A percentile compares a stretch with the other conserved stretches of the same genome.
These are phyloP conservation scores for Penicillium fimorum DNA, from an alignment of 495 filamentous ascomycete genomes.

Conservation along the genomic window DNA sequence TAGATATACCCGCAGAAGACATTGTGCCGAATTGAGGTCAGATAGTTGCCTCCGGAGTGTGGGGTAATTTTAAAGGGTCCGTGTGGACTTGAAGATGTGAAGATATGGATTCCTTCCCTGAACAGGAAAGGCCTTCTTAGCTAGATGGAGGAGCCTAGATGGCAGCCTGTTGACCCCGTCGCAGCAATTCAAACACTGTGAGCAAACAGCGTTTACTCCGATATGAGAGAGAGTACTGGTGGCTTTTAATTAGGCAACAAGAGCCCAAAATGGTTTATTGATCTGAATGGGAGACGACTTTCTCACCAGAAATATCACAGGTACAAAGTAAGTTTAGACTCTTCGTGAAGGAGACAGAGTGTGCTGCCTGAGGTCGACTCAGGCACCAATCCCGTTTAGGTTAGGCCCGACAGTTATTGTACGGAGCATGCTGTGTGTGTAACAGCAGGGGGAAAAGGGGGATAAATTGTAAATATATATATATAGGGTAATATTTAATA, in stretches of 20 bases:
- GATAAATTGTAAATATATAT: not conserved
- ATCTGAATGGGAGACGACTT: not conserved
- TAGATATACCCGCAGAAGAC: conserved; percentile 24
- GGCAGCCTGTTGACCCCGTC: conserved; percentile 12
- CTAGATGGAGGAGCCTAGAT: conserved; percentile 9
- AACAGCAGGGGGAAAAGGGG: not conserved
- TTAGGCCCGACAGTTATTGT: not conserved
- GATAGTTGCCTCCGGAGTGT: not conserved
- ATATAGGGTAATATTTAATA: not conserved
- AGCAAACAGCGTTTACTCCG: not conserved
- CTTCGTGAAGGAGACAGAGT: conserved; percentile 6
- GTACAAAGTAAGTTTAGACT: conserved; percentile 4
- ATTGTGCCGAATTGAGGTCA: conserved; percentile 10
- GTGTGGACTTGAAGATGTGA: not conserved
- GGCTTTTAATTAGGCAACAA: not conserved
- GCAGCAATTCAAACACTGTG: not conserved
- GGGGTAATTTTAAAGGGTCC: not conserved
- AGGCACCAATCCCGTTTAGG: conserved; percentile 18
- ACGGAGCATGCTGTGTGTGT: not conserved
- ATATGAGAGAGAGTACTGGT: not conserved
- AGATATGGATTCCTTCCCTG: not conserved
- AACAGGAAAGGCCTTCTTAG: not conserved
- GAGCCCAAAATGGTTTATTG: not conserved
- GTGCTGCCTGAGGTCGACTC: conserved; percentile 26
- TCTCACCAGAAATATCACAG: not conserved